Conservation (phyloP, 306 rosid species). For the Castanopsis chinensis region DNA sequence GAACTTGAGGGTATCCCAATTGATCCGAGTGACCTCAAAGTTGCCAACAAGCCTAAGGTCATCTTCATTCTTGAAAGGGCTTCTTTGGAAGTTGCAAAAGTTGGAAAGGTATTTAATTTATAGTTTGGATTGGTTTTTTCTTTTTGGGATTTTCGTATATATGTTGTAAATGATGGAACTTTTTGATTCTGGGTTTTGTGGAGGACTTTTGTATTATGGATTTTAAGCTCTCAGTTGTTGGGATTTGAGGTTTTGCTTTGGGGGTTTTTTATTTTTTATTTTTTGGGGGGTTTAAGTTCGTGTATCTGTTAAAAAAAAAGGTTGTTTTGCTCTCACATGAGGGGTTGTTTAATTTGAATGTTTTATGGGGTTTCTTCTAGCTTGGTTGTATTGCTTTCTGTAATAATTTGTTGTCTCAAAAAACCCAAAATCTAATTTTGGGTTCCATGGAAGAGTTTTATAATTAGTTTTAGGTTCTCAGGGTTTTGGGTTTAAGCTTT, state of each 20-base stretch:
- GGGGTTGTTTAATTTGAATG: too few relatives aligned
- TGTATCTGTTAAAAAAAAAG: too few relatives aligned
- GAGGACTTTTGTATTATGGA: too few relatives aligned
- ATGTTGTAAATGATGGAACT: too few relatives aligned
- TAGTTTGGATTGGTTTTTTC: neutral
- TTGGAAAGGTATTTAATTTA: slow-evolving; percentile 61
- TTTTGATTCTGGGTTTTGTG: too few relatives aligned
- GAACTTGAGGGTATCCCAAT: slow-evolving; percentile 57
- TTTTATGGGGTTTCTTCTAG: too few relatives aligned
- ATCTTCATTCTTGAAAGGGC: slow-evolving; percentile 81
- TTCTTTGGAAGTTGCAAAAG: slow-evolving; percentile 78
- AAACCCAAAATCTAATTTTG: neutral
- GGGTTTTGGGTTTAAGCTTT: neutral
- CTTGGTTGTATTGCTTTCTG: neutral
- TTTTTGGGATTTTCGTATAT: neutral
- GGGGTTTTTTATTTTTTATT: too few relatives aligned
- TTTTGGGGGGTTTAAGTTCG: too few relatives aligned
- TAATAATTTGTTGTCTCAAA: neutral
- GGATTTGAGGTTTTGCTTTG: neutral
- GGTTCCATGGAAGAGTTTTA: neutral
- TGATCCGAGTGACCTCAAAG: slow-evolving; percentile 26
- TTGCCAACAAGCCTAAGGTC: slow-evolving; percentile 38
- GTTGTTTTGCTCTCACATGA: too few relatives aligned
- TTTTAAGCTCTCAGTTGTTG: too few relatives aligned
- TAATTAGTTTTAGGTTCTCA: too few relatives aligned